Evolutionary conservation across 495 filamentous ascomycete species (phyloP), one percentile per base, ranked within the genome.

Genomic region (Aspergillus wentii): DNA sequence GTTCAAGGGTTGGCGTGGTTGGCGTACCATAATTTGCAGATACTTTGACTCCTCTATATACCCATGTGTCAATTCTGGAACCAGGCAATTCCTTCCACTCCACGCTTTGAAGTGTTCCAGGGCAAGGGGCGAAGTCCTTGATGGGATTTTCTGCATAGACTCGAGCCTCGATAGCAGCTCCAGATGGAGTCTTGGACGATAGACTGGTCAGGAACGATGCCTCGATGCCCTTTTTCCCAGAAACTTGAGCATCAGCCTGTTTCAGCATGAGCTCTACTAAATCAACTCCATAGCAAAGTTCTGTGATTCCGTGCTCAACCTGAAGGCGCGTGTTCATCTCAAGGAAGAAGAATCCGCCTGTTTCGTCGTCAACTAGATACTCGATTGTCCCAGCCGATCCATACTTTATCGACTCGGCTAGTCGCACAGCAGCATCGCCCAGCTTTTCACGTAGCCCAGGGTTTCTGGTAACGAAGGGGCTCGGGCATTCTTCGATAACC

Each of bases 311-410:
- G 53, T 83, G 80, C 54, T 85, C 80, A 18, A 85, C 80, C 41
- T 85, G 80, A 7, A 83, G 57, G 22, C 80, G 61, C 0, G 80
- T 80, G 48, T 83, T 83, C 75, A 85, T 79, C 48, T 85, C 80
- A 4, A 83, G 62, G 43, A 85, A 85, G 54, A 76, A 85, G 57
- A 79, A 80, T 8, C 71, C 63, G 0, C 64, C 68, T 1, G 68
- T 70, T 22, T 63, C 56, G 37, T 79, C 78, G 46, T 85, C 76
- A 8, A 82, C 75, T 2, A 85, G 65, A 47, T 71, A 85, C 48
- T 83, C 79, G 10, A 85, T 64, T 0, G 80, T 85, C 0, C 80
- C 80, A 4, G 72, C 77, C 5, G 68, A 74, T 10, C 56, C 62
- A 40, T 83, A 83, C n/a, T 69, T 64, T 19, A 82, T 65, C 3